phyloP scores from a whole-genome alignment of 768 basidiomycete species.

The Rhizopogon sp. region DNA sequence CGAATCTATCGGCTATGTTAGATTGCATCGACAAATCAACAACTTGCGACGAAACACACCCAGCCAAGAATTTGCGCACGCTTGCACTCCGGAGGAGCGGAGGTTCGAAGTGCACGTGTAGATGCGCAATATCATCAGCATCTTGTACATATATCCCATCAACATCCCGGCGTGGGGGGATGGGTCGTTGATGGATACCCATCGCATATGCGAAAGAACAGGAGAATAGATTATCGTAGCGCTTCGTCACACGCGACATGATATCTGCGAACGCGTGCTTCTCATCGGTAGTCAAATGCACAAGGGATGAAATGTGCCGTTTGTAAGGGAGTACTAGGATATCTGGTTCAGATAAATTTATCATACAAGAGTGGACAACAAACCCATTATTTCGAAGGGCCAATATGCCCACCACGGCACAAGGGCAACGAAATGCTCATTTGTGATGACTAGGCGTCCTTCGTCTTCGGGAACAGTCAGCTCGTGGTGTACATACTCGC shows the following conservation, averaged over 20 bases:
- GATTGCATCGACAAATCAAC: neutral
- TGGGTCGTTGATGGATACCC: slow-evolving; percentile 86
- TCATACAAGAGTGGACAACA: slow-evolving; percentile 6
- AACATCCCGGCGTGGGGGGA: slow-evolving; percentile 33
- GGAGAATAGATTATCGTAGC: slow-evolving; percentile 75
- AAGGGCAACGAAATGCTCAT: slow-evolving; percentile 75
- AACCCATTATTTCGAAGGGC: slow-evolving; percentile 84
- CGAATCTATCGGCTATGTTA: slow-evolving; percentile 49
- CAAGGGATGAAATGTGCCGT: slow-evolving; percentile 72
- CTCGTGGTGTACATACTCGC: slow-evolving; percentile 76
- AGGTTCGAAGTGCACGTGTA: slow-evolving; percentile 86
- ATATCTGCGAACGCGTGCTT: slow-evolving; percentile 59
- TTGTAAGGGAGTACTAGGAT: slow-evolving; percentile 65
- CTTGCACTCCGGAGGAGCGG: slow-evolving; percentile 78
- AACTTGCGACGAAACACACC: slow-evolving; percentile 40
- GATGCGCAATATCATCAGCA: slow-evolving; percentile 59
- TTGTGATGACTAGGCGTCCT: slow-evolving; percentile 64
- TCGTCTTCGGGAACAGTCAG: slow-evolving; percentile 33
- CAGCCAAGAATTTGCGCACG: slow-evolving; percentile 86
- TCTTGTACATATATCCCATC: slow-evolving; percentile 28
- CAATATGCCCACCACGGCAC: slow-evolving; percentile 97
- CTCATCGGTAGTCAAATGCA: slow-evolving; percentile 57
- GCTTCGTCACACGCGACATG: slow-evolving; percentile 57
- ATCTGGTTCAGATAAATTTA: neutral
- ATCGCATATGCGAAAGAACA: slow-evolving; percentile 93